These are phyloP conservation scores for Penicillium cosmopolitanum DNA, from an alignment of 495 filamentous ascomycete genomes.

Conservation along the genomic window DNA sequence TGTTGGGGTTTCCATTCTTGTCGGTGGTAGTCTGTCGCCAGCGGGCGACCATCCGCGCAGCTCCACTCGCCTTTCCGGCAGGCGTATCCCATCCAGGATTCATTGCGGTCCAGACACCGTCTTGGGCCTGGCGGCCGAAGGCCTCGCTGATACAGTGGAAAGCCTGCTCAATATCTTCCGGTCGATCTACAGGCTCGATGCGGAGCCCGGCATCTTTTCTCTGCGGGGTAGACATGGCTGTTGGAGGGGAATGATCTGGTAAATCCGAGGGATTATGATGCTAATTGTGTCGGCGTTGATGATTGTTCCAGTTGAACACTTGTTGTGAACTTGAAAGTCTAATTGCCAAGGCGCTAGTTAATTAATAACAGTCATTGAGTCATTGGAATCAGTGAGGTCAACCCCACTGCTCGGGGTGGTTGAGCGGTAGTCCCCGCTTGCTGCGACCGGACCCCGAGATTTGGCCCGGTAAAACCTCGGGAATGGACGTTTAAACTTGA, in stretches of 20 bases:
- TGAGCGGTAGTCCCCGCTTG: background rate
- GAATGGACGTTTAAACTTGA: too few species aligned
- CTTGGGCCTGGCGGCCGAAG: conserved; percentile 44
- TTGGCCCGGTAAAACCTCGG: background rate
- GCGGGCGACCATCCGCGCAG: conserved; percentile 30
- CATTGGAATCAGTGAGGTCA: background rate
- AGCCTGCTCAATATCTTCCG: conserved; percentile 10
- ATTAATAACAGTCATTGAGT: background rate
- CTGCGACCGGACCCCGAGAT: background rate
- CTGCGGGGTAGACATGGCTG: background rate
- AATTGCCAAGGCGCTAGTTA: conserved; percentile 2
- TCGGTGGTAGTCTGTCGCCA: conserved; percentile 36
- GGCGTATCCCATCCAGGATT: conserved; percentile 50
- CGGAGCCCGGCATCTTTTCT: background rate
- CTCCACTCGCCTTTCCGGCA: conserved; percentile 30
- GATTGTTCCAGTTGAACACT: background rate
- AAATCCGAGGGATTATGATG: background rate
- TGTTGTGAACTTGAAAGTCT: background rate
- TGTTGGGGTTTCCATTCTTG: conserved; percentile 39
- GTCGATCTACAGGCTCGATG: background rate
- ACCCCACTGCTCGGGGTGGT: background rate
- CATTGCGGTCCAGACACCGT: conserved; percentile 46
- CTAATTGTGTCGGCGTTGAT: background rate
- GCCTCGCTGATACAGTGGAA: conserved; percentile 24
- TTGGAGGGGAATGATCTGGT: background rate